Base-by-base conservation (phyloP, 2,329 filamentous ascomycete species). In the Epichloe sibirici region DNA sequence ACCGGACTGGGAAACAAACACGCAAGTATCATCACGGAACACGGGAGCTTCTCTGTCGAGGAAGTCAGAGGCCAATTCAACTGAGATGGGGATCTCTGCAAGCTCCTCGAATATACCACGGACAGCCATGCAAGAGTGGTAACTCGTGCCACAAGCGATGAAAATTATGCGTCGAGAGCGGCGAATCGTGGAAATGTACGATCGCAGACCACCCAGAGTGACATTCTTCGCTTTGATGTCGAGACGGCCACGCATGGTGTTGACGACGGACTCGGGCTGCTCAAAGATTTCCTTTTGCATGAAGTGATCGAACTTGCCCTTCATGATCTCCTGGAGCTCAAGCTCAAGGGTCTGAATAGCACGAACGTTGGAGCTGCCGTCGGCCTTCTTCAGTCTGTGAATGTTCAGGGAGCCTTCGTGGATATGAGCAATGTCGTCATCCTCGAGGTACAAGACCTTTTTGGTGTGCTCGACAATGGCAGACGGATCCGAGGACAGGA, bases 241-340 rank as follows among this genome's bases (percentile, higher is more conserved):
- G 63, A 98, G 78, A 75, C 93, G 93, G 74, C 93, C 93, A 83
- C 93, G 89, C 93, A 98, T 98, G 61, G 93, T 96, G 81, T 98
- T 98, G 76, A 98, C 85, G 56, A 98, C 89, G 13, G 93, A 98
- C 75, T 98, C 93, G 66, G 93, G 93, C 78, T 98, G 93, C 79
- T 98, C 93, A 71, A 98, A 98, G 66, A 98, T 98, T 72, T 98
- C 93, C 83, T 98, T 98, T 72, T 98, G 93, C 93, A 98, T 98
- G 79, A 96, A 98, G 77, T 98, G 93, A 71, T 98, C 93, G 73
- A 97, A 98, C 70, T 93, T 94, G 72, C 93, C 93, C 85, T 98
- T 98, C 93, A 98, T 98, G 74, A 98, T 98, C 78, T 98, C 90
- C 77, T 98, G 93, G 59, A 98, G 85, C 78, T 98, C 90, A 49